phyloP scores from a whole-genome alignment of 352 stramenopile species.

The Phytopythium mirpurense region DNA sequence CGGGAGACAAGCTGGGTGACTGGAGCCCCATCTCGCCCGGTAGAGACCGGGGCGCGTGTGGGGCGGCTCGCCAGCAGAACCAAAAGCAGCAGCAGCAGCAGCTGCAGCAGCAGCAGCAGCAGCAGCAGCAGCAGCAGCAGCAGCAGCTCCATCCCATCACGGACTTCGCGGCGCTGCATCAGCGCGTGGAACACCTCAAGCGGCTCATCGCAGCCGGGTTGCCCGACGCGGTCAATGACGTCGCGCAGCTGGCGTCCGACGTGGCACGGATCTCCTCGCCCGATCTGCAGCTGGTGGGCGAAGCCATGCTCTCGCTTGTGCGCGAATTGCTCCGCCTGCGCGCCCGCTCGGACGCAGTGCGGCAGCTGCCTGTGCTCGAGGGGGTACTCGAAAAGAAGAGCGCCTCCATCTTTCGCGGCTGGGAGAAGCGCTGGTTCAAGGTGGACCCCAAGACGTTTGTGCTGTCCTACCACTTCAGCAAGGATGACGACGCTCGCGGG shows the following conservation, averaged over 20 bases:
- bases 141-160: constrained; percentile 16
- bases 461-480: constrained; percentile 64
- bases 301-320: constrained; percentile 49
- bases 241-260: constrained; percentile 31
- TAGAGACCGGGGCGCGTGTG: not conserved
- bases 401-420: constrained; percentile 67
- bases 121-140: not conserved
- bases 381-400: constrained; percentile 75
- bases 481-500: constrained; percentile 51
- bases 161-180: constrained; percentile 39
- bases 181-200: constrained; percentile 51
- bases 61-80: not conserved
- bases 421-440: constrained; percentile 63
- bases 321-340: constrained; percentile 48
- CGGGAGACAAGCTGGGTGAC: not conserved
- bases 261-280: constrained; percentile 25
- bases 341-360: constrained; percentile 21
- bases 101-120: not conserved
- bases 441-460: constrained; percentile 65
- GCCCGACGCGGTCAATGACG: constrained; percentile 30
- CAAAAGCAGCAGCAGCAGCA: not conserved
- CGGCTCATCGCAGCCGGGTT: constrained; percentile 33
- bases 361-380: constrained; percentile 48
- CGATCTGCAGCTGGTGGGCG: constrained; percentile 39
- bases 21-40: not conserved